Base-by-base conservation (phyloP, 306 rosid species). In the Pterocarpus macrocarpus region DNA sequence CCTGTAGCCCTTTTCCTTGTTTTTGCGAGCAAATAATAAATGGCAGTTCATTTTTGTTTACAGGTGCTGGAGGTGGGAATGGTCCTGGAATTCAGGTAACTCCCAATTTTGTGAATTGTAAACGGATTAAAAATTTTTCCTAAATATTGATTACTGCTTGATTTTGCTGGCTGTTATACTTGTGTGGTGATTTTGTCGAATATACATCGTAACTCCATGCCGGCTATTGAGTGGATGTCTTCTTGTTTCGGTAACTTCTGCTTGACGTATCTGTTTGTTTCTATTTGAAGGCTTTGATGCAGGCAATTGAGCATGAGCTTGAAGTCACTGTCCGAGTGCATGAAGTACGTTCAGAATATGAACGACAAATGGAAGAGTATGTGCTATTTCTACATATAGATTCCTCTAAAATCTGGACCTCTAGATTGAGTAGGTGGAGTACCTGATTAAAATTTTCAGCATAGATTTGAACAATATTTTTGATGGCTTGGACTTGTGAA, bases 301-400 rank as follows among this genome's bases (percentile, higher is more conserved):
- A 93, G 77, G 87, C 83, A 81, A 90, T 95, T 69, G 98, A 95
- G 82, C 97, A 93, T 50, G 98, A 95, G 63, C 98, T 95, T 81
- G 99, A 95, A 89, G 97, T 95, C 83, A 91, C 90, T 0, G 97
- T 93, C 33, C 89, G 97, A 71, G 96, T 92, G 34, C 93, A 95
- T 81, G 99, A 95, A 92, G 99, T 95, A 8, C 98, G 99, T 59
- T 76, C 87, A 50, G 98, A 89, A 80, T 94, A 95, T 70, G 97
- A 88, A 72, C 95, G 97, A 71, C 99, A 93, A 85, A 92, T 84
- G 85, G 97, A 92, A 86, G 99, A 89, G 99, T 95, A 86, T 49
- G 98, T 82, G 45, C 53, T 71, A 34, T 57, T 70, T 67, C 66
- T 52, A 16, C 5, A 59, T 15, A 16, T 59, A 16, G 55, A 49